A percentile compares a stretch with the other conserved stretches of the same genome.
Evolutionary conservation across 768 basidiomycete species (phyloP).

Genomic region (Clitopilus hobsonii): DNA sequence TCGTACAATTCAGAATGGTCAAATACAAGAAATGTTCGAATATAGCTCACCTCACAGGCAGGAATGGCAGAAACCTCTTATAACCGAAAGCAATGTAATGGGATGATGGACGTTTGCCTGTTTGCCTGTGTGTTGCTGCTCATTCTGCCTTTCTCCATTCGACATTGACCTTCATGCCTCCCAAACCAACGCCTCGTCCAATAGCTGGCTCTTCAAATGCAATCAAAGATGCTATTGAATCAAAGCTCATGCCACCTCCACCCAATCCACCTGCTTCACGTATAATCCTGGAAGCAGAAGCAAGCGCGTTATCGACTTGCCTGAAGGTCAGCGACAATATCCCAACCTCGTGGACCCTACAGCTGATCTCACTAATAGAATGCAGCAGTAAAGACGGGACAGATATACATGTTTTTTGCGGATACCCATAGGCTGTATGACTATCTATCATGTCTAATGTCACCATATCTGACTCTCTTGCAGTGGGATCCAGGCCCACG

Average conservation of each 20-base stretch:
- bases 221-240: constrained; percentile 20
- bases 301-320: constrained; percentile 49
- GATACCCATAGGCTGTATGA: constrained; percentile 64
- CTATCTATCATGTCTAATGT: constrained; percentile 4
- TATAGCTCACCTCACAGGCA: neutral
- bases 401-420: constrained; percentile 66
- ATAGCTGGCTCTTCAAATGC: constrained; percentile 8
- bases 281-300: constrained; percentile 59
- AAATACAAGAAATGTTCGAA: neutral
- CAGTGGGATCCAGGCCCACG: constrained; percentile 57
- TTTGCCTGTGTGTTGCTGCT: neutral
- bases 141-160: constrained; percentile 1
- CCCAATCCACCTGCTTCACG: constrained; percentile 36
- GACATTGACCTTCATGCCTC: constrained; percentile 31
- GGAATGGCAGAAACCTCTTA: neutral
- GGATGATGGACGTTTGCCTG: neutral
- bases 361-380: constrained; percentile 32
- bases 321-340: constrained; percentile 44
- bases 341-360: neutral
- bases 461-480: neutral
- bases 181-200: constrained; percentile 36
- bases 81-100: neutral
- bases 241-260: constrained; percentile 52
- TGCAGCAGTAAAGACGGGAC: constrained; percentile 65
- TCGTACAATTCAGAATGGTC: neutral